phyloP scores from a whole-genome alignment of 2,329 filamentous ascomycete species.

The Ophiostoma piceae region DNA sequence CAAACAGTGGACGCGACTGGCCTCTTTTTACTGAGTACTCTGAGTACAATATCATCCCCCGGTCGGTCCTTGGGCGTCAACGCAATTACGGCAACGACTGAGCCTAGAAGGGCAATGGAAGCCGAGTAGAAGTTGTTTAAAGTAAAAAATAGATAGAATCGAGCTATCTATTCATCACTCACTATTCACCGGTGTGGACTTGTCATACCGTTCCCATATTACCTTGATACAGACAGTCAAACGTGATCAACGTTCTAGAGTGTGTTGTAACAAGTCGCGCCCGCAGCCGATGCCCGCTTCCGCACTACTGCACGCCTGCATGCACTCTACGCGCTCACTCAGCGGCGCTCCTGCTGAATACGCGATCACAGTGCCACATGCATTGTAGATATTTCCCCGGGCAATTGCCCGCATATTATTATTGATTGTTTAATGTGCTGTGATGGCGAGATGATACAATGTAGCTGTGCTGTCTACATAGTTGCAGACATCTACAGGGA shows the following conservation, averaged over 20 bases:
- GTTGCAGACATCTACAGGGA: background rate
- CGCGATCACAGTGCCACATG: background rate
- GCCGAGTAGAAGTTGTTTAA: background rate
- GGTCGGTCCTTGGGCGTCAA: constrained; percentile 6
- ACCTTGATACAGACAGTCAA: background rate
- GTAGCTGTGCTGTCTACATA: too few relatives aligned
- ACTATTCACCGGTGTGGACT: background rate
- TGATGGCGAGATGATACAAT: too few relatives aligned
- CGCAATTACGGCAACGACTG: background rate
- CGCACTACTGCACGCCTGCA: constrained; percentile 4
- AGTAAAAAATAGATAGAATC: background rate
- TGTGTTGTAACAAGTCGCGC: background rate
- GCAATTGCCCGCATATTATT: constrained; percentile 3
- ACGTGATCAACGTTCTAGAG: background rate
- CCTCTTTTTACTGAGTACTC: background rate
- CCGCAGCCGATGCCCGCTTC: constrained; percentile 5
- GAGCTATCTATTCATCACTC: background rate
- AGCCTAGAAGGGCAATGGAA: constrained; percentile 1
- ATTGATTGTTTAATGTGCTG: background rate
- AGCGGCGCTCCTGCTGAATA: too few relatives aligned
- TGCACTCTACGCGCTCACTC: background rate
- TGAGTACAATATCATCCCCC: background rate
- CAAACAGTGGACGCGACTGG: constrained; percentile 3
- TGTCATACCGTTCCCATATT: background rate
- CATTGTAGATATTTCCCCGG: background rate